Evolutionary conservation across 306 rosid genomes (phyloP), one percentile per base, ranked within the genome.

Genomic region (Prunus kanzakura): DNA sequence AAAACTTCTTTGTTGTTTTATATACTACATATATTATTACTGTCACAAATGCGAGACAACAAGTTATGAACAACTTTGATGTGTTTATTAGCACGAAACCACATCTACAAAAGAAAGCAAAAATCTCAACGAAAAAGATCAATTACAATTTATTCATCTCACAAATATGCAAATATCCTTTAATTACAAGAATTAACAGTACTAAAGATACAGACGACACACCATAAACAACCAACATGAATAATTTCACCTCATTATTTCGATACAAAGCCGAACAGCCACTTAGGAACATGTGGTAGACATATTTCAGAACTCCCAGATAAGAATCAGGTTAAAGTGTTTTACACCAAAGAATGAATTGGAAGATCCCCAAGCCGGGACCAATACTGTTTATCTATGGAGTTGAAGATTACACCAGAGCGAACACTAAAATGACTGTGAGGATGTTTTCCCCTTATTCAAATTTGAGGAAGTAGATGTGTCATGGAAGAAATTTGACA

Each of bases 211-310:
- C 43, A 23, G 41, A 75, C 57, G 58, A 13, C 43, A 38, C 43
- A 38, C 9, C 43, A 38, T 7, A 38, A 38, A 7, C 43, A 38
- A 38, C 41, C 43, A 1, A 70, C 76, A 80, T 70, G 76, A 88
- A 81, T 76, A 73, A 64, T 66, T 79, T 80, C 83, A 70, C 74
- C 75, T 66, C 76, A 67, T 69, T 80, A 47, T 52, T 38, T 83
- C 78, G 83, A 30, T 81, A 84, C 87, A 85, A 57, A 76, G 82
- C 86, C 82, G 80, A 71, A 67, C 81, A 85, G 76, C 81, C 65
- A 61, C 61, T 64, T 75, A 78, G 50, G 74, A 67, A 64, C 71
- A 41, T 6, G 67, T 64, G 20, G 76, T 32, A 67, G 82, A 81
- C 51, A 41, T 76, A 74, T 35, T 7, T 80, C 75, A 78, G 67